Conservation (phyloP, 345 rosid species). For the Pseudoturritis turrita region DNA sequence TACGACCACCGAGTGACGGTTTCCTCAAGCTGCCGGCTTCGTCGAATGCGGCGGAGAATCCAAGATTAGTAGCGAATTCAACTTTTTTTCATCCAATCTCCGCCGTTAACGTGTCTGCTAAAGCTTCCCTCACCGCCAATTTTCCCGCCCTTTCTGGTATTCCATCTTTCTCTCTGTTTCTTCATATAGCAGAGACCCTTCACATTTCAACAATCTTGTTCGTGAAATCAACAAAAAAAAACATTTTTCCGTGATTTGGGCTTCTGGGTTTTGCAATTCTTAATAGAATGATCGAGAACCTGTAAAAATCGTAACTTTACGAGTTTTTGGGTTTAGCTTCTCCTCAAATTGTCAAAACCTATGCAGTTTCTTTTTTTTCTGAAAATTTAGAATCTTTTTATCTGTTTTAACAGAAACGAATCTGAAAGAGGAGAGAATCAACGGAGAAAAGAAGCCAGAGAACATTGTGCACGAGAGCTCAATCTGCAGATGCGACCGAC, state of each 20-base stretch:
- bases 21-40: slow-evolving; percentile 25
- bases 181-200: too few species aligned
- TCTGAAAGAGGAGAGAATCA: slow-evolving; percentile 38
- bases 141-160: slow-evolving; percentile 37
- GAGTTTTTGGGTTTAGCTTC: too few species aligned
- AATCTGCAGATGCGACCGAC: slow-evolving; percentile 57
- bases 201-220: neutral
- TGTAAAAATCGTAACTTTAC: neutral
- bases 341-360: too few species aligned
- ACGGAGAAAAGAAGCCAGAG: slow-evolving; percentile 38
- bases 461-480: slow-evolving; percentile 67
- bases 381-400: slow-evolving; percentile 11
- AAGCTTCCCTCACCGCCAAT: slow-evolving; percentile 32
- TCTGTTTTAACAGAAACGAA: slow-evolving; percentile 34
- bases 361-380: neutral
- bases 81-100: slow-evolving; percentile 30
- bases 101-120: too few species aligned
- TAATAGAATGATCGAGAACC: neutral
- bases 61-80: slow-evolving; percentile 16
- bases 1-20: slow-evolving; percentile 19
- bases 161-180: slow-evolving; percentile 5
- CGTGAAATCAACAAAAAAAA: neutral
- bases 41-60: neutral
- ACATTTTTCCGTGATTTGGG: neutral
- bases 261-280: neutral